Evolutionary conservation across 2,329 filamentous ascomycete genomes (phyloP).

Genomic region (Aspergillus caelatus): DNA sequence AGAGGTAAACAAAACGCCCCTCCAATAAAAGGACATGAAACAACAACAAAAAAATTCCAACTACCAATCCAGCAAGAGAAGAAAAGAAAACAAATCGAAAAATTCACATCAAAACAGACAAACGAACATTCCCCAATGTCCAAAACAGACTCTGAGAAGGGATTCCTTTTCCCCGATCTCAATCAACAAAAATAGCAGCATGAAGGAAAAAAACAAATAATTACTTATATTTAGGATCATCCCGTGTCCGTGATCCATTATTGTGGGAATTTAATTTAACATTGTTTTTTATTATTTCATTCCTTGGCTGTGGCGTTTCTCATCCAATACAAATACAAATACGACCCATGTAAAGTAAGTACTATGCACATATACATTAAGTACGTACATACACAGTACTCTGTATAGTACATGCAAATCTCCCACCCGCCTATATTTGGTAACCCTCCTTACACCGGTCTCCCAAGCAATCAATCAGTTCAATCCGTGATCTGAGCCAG

Average conservation of each 20-base stretch:
- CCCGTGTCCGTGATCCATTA: conserved; percentile 8
- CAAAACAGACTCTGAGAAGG: not conserved
- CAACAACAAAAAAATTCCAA: not conserved
- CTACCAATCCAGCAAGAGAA: not conserved
- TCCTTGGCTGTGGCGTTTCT: conserved; percentile 1
- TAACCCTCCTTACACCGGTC: not conserved
- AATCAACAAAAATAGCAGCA: conserved; percentile 3
- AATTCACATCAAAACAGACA: not conserved
- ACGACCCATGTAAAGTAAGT: not conserved
- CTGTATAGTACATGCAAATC: not conserved
- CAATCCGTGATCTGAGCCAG: not conserved
- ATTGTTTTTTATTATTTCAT: not conserved
- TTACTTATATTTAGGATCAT: conserved; percentile 9
- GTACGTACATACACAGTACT: no score
- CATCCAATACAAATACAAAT: not conserved
- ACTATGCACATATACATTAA: no score
- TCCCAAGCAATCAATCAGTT: not conserved
- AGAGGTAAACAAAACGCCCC: not conserved
- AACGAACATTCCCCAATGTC: not conserved
- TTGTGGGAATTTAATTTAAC: conserved; percentile 2
- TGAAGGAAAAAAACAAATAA: not conserved
- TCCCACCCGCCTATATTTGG: not conserved
- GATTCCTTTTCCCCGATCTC: not conserved
- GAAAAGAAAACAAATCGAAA: not conserved
- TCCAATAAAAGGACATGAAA: conserved; percentile 1